Conservation (phyloP, 2,329 filamentous ascomycete genomes). For the Fusarium nisikadoi region DNA sequence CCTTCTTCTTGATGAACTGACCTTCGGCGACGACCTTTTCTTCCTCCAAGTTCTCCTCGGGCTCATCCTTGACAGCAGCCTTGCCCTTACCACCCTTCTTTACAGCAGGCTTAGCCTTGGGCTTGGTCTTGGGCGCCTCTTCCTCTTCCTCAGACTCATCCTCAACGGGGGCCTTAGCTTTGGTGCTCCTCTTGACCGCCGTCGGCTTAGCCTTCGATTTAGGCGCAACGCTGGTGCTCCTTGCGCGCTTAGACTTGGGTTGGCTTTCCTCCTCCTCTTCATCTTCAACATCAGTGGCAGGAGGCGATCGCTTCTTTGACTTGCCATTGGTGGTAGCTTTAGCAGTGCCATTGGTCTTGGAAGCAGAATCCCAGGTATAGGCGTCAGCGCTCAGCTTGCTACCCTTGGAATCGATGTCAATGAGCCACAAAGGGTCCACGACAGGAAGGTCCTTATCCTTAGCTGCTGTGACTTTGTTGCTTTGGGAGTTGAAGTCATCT, state of each 20-base stretch:
- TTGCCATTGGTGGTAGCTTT: conserved; percentile 33
- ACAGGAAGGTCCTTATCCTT: conserved; percentile 61
- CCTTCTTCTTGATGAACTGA: conserved; percentile 59
- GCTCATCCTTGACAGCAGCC: conserved; percentile 37
- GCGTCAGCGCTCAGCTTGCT: conserved; percentile 40
- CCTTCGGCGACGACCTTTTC: conserved; percentile 54
- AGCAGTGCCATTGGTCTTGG: conserved; percentile 38
- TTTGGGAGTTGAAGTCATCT: conserved; percentile 60
- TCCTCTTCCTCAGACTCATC: conserved; percentile 46
- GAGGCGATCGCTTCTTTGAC: conserved; percentile 44
- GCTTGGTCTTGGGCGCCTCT: conserved; percentile 35
- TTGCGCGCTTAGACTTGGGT: conserved; percentile 45
- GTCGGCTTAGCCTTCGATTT: conserved; percentile 8
- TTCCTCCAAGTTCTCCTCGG: conserved; percentile 44
- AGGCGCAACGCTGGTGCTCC: conserved; percentile 10
- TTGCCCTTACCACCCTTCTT: conserved; percentile 42
- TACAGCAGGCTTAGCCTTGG: conserved; percentile 18
- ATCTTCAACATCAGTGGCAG: conserved; percentile 42
- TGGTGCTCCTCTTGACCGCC: conserved; percentile 39
- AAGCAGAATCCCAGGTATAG: conserved; percentile 45
- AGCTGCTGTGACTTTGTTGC: conserved; percentile 63
- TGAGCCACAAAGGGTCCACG: conserved; percentile 70
- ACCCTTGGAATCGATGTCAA: conserved; percentile 58
- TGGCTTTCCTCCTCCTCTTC: conserved; percentile 42
- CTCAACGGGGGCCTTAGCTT: conserved; percentile 25